Percentiles rank a stretch among this genome's conserved stretches.
Conservation (phyloP, 495 filamentous ascomycete genomes). For the Neurospora sp. region DNA sequence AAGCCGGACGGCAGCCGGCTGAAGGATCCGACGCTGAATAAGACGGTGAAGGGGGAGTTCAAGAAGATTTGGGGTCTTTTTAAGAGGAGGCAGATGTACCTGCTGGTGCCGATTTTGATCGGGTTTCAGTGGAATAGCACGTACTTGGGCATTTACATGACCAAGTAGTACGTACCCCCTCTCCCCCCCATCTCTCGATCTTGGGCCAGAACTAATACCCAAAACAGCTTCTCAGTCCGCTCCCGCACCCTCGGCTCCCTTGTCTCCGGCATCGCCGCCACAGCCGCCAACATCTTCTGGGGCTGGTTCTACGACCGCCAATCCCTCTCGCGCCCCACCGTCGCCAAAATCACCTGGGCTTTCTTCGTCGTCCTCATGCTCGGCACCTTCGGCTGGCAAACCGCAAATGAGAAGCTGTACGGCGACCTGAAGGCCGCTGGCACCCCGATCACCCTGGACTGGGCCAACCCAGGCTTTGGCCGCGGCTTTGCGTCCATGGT, state of each 20-base stretch:
- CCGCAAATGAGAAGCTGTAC: conserved; percentile 31
- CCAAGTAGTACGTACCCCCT: conserved; percentile 29
- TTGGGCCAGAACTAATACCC: no score
- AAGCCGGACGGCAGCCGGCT: conserved; percentile 36
- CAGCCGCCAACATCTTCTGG: conserved; percentile 38
- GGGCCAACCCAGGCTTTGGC: conserved; percentile 29
- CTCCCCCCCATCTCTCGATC: no score
- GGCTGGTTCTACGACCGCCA: conserved; percentile 38
- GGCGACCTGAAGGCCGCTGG: conserved; percentile 1
- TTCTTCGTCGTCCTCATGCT: conserved; percentile 26
- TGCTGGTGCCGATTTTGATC: conserved; percentile 46
- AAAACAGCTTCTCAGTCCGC: conserved; percentile 38
- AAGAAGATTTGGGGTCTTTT: conserved; percentile 36
- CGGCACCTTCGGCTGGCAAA: conserved; percentile 28
- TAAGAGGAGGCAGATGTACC: conserved; percentile 37
- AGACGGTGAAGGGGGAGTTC: conserved; percentile 33
- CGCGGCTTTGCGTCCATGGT: conserved; percentile 32
- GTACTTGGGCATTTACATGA: conserved; percentile 49
- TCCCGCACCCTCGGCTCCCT: conserved; percentile 41
- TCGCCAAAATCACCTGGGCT: conserved; percentile 27
- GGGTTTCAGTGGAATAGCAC: conserved; percentile 45
- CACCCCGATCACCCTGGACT: conserved; percentile 26
- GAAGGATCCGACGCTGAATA: conserved; percentile 31
- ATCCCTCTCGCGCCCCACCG: conserved; percentile 20
- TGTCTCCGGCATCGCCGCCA: conserved; percentile 37